Conservation (phyloP, 2,329 filamentous ascomycete species). For the Hymenoscyphus fraxineus region DNA sequence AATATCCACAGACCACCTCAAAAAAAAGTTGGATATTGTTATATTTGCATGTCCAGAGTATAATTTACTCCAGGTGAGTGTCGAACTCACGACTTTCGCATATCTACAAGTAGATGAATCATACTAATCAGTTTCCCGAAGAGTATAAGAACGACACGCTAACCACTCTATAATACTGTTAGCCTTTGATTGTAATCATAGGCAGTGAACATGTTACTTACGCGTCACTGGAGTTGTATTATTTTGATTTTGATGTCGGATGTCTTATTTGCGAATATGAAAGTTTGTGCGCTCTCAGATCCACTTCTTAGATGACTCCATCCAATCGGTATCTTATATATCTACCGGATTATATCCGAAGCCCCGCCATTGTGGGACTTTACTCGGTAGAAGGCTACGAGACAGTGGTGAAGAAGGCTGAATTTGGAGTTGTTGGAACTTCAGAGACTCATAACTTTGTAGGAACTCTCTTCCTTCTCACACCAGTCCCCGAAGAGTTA, state of each 20-base stretch:
- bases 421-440: no score
- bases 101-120: slow-evolving; percentile 25
- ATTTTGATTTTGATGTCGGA: background rate
- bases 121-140: slow-evolving; percentile 30
- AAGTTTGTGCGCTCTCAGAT: background rate
- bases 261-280: background rate
- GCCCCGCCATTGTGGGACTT: background rate
- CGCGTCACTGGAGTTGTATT: slow-evolving; percentile 30
- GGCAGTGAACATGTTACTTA: slow-evolving; percentile 28
- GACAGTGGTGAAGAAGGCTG: no score
- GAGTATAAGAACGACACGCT: slow-evolving; percentile 36
- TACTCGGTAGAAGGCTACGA: no score
- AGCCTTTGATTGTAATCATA: slow-evolving; percentile 25
- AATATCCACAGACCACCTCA: background rate
- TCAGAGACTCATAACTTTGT: no score
- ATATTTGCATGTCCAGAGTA: background rate
- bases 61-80: slow-evolving; percentile 30
- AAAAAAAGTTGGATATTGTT: background rate
- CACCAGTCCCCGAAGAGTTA: no score
- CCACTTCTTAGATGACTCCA: background rate
- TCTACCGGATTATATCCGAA: no score
- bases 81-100: slow-evolving; percentile 35
- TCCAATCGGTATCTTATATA: no score
- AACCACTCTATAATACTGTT: slow-evolving; percentile 31
- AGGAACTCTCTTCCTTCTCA: no score